Base-by-base conservation (phyloP, 2,329 filamentous ascomycete genomes). In the Immersiporthe knoxdaviesiana region DNA sequence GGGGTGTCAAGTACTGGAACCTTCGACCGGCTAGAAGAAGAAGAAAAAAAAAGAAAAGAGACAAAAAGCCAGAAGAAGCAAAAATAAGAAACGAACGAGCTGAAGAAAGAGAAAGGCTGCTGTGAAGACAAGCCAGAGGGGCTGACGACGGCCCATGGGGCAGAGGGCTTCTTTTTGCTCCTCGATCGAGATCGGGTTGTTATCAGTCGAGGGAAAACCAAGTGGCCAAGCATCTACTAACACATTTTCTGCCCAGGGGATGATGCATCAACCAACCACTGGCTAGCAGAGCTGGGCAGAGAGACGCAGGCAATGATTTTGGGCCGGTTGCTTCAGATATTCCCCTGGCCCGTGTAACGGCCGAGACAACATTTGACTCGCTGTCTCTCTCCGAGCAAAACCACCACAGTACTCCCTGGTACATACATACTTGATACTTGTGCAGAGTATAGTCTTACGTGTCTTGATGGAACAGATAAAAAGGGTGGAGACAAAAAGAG, bases 171-270 rank as follows among this genome's bases (percentile, higher is more conserved):
- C 50, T 54, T 54, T 27, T 21, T 27, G n/a, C 5, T 24, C 27
- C 50, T 54, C n/a, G 52, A 56, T 56, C 52, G 52, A 56, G 52
- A 56, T 56, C 52, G 52, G 52, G 5, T 7, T 56, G 24, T 30
- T 30, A 30, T 30, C 52, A 30, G 16, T 16, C 12, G 14, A 30
- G 14, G 35, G 35, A 56, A 32, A 56, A 56, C 24, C 52, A 56
- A 56, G 27, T 30, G 14, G 52, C 52, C 27, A 56, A 56, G 24
- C 52, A 30, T 30, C 12, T 27, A 30, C n/a, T 47, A 10, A 47
- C 6, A 47, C 18, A 47, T 47, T 47, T 47, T 47, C 18, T n/a
- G 21, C 21, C 44, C 21, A 47, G 44, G 21, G 44, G 44, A n/a
- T 47, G 44, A n/a, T 47, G 44, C 44, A 47, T 47, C 44, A 21